Evolutionary conservation across 164 flowering plant genomes (phyloP).

Genomic region (Umbilicus rupestris): DNA sequence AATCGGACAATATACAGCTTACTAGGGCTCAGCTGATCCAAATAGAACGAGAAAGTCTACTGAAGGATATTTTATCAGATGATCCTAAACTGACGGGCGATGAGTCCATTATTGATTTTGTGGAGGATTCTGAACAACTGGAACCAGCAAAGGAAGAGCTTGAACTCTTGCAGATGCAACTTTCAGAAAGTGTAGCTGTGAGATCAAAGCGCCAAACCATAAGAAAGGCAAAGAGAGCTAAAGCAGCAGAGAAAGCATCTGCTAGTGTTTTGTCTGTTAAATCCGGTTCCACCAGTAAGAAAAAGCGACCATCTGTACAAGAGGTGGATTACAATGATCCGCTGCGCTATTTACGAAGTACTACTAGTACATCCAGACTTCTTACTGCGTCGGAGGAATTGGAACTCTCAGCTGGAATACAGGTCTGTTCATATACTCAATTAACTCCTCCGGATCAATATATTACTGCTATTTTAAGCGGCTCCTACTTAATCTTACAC

Average conservation of each 20-base stretch:
- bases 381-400: slow-evolving; percentile 70
- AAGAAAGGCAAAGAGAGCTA: slow-evolving; percentile 61
- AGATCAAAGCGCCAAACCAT: slow-evolving; percentile 67
- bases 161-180: slow-evolving; percentile 37
- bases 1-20: slow-evolving; percentile 15
- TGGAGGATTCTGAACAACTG: slow-evolving; percentile 26
- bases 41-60: slow-evolving; percentile 19
- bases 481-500: too few relatives aligned
- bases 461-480: too few relatives aligned
- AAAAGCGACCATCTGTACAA: slow-evolving; percentile 47
- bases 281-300: slow-evolving; percentile 42
- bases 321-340: slow-evolving; percentile 69
- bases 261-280: slow-evolving; percentile 37
- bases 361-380: slow-evolving; percentile 54
- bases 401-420: slow-evolving; percentile 74
- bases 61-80: slow-evolving; percentile 19
- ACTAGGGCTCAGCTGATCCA: slow-evolving; percentile 24
- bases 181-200: slow-evolving; percentile 42
- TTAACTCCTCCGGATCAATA: neutral
- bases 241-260: slow-evolving; percentile 64
- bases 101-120: slow-evolving; percentile 5
- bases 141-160: slow-evolving; percentile 48
- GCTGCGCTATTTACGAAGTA: slow-evolving; percentile 55
- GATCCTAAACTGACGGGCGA: slow-evolving; percentile 23
- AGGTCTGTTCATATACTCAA: slow-evolving; percentile 30